phyloP scores from a whole-genome alignment of 108 stramenopile species.

The Epithemia pelagica region DNA sequence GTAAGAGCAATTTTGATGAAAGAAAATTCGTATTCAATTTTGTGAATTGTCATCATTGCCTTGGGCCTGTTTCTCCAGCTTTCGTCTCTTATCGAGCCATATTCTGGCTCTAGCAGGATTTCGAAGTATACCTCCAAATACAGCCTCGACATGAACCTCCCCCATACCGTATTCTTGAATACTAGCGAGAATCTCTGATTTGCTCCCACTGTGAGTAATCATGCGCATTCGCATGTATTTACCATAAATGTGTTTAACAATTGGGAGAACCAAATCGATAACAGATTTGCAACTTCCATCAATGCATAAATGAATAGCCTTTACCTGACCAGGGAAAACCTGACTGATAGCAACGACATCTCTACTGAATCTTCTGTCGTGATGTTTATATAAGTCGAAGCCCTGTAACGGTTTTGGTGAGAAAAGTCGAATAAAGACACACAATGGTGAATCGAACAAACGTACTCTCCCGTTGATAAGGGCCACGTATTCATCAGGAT shows the following conservation, averaged over 20 bases:
- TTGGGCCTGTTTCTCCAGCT: not conserved
- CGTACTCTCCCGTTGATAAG: not conserved
- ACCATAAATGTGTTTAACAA: not conserved
- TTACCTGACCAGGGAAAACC: not conserved
- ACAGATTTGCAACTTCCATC: not conserved
- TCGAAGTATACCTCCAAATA: not conserved
- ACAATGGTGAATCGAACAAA: too few species aligned
- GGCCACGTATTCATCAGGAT: not conserved
- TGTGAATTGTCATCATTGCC: too few species aligned
- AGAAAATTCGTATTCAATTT: too few species aligned
- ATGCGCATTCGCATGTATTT: not conserved
- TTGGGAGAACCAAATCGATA: not conserved
- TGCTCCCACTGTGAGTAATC: not conserved
- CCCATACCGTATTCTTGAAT: not conserved
- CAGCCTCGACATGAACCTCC: not conserved
- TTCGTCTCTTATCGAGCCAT: not conserved
- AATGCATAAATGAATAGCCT: not conserved
- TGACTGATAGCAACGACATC: not conserved
- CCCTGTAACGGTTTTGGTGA: too few species aligned
- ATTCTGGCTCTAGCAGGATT: not conserved
- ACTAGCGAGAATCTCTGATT: not conserved
- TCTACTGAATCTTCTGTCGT: not conserved
- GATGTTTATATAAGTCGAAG: not conserved
- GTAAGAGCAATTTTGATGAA: too few species aligned
- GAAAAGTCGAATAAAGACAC: too few species aligned